Percentiles rank a stretch among this genome's conserved stretches.
These are phyloP conservation scores for Crataegus laevigata DNA, from an alignment of 306 rosid species.

Conservation along the genomic window DNA sequence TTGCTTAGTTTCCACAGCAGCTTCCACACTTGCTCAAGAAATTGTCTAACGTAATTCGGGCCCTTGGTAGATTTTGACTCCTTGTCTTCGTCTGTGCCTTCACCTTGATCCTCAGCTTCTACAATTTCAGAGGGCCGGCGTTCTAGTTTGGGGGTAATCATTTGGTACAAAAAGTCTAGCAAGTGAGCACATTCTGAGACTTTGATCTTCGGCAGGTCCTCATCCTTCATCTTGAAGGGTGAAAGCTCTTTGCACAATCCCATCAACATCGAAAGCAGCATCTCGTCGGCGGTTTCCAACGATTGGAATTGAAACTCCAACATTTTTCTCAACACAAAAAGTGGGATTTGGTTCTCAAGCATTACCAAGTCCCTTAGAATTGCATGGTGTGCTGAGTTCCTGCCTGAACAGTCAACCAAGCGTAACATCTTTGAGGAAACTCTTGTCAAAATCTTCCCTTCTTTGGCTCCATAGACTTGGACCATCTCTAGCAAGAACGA, in stretches of 20 bases:
- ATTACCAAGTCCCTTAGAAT: slow-evolving; percentile 64
- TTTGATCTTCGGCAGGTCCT: slow-evolving; percentile 23
- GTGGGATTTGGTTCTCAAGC: slow-evolving; percentile 85
- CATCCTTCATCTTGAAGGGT: slow-evolving; percentile 46
- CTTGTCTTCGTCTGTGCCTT: slow-evolving; percentile 5
- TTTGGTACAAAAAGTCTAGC: slow-evolving; percentile 51
- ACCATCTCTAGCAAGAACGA: slow-evolving; percentile 68
- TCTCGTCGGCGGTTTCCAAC: slow-evolving; percentile 35
- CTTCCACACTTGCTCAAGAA: slow-evolving; percentile 32
- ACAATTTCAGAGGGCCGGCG: slow-evolving; percentile 6
- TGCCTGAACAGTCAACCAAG: slow-evolving; percentile 52
- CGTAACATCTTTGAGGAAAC: slow-evolving; percentile 56
- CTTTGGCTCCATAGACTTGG: slow-evolving; percentile 38
- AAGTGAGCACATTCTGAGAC: slow-evolving; percentile 47
- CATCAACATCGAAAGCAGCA: slow-evolving; percentile 39
- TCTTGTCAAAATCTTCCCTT: slow-evolving; percentile 21
- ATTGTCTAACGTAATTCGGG: slow-evolving; percentile 19
- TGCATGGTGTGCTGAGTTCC: slow-evolving; percentile 51
- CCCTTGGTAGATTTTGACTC: slow-evolving; percentile 5
- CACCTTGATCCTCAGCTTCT: slow-evolving; percentile 18
- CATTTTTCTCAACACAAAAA: slow-evolving; percentile 51
- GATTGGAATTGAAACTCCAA: slow-evolving; percentile 38
- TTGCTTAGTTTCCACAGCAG: slow-evolving; percentile 42
- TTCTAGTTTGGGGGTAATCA: slow-evolving; percentile 42
- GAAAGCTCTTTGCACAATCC: slow-evolving; percentile 55